Percentiles rank a stretch among this genome's conserved stretches.
Conservation (phyloP, 2,329 filamentous ascomycete genomes). For the Hymenoscyphus occultus region DNA sequence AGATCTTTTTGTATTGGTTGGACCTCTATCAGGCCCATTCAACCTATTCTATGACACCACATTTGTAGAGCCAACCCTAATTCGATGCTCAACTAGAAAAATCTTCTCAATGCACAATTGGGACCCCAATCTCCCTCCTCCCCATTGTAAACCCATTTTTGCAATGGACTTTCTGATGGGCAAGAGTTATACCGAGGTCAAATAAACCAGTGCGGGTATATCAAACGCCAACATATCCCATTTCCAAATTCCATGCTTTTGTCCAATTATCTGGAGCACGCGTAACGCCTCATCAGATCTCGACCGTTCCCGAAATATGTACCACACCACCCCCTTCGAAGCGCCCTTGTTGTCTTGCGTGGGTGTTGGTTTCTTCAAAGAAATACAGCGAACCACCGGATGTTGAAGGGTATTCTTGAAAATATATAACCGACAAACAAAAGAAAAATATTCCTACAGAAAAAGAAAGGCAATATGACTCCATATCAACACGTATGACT, state of each 20-base stretch:
- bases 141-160: not conserved
- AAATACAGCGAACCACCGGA: conserved; percentile 1
- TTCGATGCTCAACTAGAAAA: conserved; percentile 1
- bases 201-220: conserved; percentile 19
- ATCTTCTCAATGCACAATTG: conserved; percentile 12
- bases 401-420: conserved; percentile 11
- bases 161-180: conserved; percentile 3
- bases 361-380: conserved; percentile 7
- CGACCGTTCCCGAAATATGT: conserved; percentile 3
- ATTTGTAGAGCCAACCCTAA: not conserved
- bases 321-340: not conserved
- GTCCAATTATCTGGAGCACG: conserved; percentile 7
- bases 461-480: conserved; percentile 1
- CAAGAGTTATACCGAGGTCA: conserved; percentile 2
- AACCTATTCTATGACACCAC: conserved; percentile 10
- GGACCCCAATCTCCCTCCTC: conserved; percentile 10
- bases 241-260: conserved; percentile 17
- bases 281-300: conserved; percentile 15
- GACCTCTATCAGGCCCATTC: conserved; percentile 6
- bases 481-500: conserved; percentile 16
- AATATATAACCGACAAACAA: conserved; percentile 12
- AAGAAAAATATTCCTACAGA: conserved; percentile 18
- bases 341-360: conserved; percentile 5
- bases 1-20: conserved; percentile 8
- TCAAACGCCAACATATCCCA: conserved; percentile 19